Evolutionary conservation across 257 asterid species (phyloP).

Genomic region (Euphrasia confusa): DNA sequence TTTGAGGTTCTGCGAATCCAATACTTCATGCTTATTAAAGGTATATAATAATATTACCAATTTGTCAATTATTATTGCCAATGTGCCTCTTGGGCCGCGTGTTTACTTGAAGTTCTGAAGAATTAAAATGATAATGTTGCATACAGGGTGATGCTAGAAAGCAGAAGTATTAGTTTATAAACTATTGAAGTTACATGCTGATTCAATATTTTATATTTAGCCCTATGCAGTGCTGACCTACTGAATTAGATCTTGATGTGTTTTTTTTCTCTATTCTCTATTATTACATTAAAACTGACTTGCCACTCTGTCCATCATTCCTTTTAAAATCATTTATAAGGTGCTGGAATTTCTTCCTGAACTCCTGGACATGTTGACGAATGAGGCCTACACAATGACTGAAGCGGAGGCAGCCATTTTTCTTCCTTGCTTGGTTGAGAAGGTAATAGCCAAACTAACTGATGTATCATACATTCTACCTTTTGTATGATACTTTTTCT

Average conservation of each 20-base stretch:
- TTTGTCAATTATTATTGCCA: constrained; percentile 8
- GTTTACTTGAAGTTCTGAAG: background rate
- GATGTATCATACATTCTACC: constrained; percentile 12
- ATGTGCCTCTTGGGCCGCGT: constrained; percentile 3
- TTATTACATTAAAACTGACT: constrained; percentile 22
- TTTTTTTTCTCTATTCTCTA: background rate
- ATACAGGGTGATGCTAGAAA: background rate
- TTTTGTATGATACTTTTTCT: background rate
- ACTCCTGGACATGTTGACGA: constrained; percentile 76
- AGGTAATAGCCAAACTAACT: constrained; percentile 44
- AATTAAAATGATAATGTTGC: background rate
- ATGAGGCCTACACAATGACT: constrained; percentile 76
- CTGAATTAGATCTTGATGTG: background rate
- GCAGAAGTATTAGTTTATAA: background rate
- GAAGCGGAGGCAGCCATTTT: constrained; percentile 96
- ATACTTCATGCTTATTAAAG: constrained; percentile 92
- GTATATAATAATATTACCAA: constrained; percentile 27
- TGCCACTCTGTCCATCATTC: constrained; percentile 1
- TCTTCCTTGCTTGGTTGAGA: constrained; percentile 92
- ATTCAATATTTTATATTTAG: constrained; percentile 10
- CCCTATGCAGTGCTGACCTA: background rate
- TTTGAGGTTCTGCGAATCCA: constrained; percentile 84
- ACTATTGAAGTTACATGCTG: background rate
- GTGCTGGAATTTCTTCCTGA: constrained; percentile 98
- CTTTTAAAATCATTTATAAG: constrained; percentile 33